Conservation (phyloP, 768 basidiomycete species). For the Hericium alpestre region DNA sequence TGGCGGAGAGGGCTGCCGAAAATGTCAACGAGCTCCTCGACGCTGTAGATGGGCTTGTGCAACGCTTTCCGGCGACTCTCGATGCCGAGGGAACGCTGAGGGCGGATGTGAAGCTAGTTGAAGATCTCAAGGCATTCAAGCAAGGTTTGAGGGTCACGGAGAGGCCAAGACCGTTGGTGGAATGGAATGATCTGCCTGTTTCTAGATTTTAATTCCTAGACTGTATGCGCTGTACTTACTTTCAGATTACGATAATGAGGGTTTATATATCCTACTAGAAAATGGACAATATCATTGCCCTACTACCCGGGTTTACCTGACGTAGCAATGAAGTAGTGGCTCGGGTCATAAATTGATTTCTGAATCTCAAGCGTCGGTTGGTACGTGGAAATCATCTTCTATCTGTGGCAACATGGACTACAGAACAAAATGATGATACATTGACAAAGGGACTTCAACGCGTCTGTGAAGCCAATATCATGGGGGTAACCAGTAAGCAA, state of each 20-base stretch:
- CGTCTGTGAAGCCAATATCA: too few species aligned
- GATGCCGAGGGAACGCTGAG: constrained; percentile 37
- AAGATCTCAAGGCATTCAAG: constrained; percentile 61
- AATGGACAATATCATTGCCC: not conserved
- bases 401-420: too few species aligned
- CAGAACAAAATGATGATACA: too few species aligned
- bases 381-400: too few species aligned
- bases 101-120: constrained; percentile 46
- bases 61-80: constrained; percentile 43
- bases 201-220: constrained; percentile 36
- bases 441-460: too few species aligned
- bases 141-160: constrained; percentile 41
- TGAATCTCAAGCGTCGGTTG: too few species aligned
- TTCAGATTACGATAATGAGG: too few species aligned
- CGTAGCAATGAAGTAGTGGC: not conserved
- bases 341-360: too few species aligned
- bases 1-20: constrained; percentile 26
- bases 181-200: constrained; percentile 64
- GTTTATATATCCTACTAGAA: not conserved
- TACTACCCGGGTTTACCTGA: not conserved
- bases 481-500: too few species aligned
- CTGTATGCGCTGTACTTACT: not conserved
- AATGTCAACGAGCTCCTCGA: constrained; percentile 37
- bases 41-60: constrained; percentile 46
- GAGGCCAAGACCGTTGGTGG: constrained; percentile 55